These are phyloP conservation scores for Magnusiomyces sp. DNA, from an alignment of 1,139 yeast species.

Conservation along the genomic window DNA sequence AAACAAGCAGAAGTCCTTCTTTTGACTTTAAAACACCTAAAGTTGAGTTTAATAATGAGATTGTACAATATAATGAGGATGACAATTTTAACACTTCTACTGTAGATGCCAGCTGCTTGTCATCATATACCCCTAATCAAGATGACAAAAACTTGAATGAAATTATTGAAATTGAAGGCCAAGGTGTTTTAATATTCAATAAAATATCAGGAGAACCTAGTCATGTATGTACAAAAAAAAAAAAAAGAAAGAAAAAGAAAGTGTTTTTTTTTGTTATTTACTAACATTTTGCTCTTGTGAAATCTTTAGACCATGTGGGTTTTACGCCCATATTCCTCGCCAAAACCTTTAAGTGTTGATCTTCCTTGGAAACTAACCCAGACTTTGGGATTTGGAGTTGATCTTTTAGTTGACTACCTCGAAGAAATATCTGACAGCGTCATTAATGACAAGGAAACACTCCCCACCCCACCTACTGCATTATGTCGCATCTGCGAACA, in stretches of 20 bases:
- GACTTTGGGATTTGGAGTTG: conserved; percentile 82
- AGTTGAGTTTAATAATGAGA: too few species aligned
- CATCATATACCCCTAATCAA: background rate
- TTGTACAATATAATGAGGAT: background rate
- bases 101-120: too few species aligned
- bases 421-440: conserved; percentile 39
- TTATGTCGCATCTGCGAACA: conserved; percentile 90
- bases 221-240: conserved; percentile 34
- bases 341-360: conserved; percentile 50
- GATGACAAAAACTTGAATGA: conserved; percentile 2
- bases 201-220: conserved; percentile 50
- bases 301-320: conserved; percentile 73
- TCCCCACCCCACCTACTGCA: conserved; percentile 71
- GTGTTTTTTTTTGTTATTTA: background rate
- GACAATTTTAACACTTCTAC: background rate
- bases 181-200: conserved; percentile 85
- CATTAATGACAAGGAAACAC: conserved; percentile 41
- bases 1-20: too few species aligned
- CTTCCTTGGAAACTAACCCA: conserved; percentile 61
- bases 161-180: conserved; percentile 72
- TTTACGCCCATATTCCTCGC: conserved; percentile 63
- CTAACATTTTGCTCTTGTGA: conserved; percentile 4
- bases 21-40: too few species aligned
- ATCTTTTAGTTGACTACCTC: conserved; percentile 69
- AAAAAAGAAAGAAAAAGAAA: too few species aligned